Conservation (phyloP, 2,329 filamentous ascomycete genomes). For the Monosporascus ibericus region DNA sequence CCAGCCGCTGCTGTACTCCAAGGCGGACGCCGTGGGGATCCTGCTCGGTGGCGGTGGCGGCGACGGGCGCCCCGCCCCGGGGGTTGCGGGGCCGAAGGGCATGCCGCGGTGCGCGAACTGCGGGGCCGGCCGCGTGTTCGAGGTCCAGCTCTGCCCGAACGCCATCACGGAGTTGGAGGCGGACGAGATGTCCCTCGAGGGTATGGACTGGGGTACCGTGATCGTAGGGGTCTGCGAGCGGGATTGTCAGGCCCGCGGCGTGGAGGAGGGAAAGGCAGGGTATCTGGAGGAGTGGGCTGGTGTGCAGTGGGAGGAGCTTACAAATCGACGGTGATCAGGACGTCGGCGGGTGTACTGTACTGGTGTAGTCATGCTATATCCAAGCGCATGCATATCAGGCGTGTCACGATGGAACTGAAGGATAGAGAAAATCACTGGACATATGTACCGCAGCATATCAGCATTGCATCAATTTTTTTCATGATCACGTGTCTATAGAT, state of each 20-base stretch:
- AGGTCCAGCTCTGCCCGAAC: conserved; percentile 87
- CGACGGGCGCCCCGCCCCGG: conserved; percentile 21
- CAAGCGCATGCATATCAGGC: not conserved
- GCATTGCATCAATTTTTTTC: not conserved
- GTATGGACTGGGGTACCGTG: conserved; percentile 98
- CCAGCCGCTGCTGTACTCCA: conserved; percentile 71
- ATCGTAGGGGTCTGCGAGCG: conserved; percentile 76
- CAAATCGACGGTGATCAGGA: conserved; percentile 6
- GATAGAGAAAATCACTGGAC: not conserved
- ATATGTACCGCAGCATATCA: not conserved
- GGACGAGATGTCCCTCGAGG: conserved; percentile 65
- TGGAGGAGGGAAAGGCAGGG: conserved; percentile 56
- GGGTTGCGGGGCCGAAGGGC: conserved; percentile 25
- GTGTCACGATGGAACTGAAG: not conserved
- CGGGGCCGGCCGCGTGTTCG: conserved; percentile 70
- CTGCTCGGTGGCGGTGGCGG: conserved; percentile 38
- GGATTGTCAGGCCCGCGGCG: conserved; percentile 64
- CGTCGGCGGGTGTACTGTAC: not conserved
- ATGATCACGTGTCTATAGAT: not conserved
- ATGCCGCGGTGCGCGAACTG: conserved; percentile 77
- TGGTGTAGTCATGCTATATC: not conserved
- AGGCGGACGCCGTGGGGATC: conserved; percentile 67
- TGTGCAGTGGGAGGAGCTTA: conserved; percentile 90
- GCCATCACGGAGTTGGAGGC: conserved; percentile 84
- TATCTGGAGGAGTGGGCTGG: conserved; percentile 97